phyloP scores from a whole-genome alignment of 1,139 yeast species.

The Yamadazyma jaroonii region DNA sequence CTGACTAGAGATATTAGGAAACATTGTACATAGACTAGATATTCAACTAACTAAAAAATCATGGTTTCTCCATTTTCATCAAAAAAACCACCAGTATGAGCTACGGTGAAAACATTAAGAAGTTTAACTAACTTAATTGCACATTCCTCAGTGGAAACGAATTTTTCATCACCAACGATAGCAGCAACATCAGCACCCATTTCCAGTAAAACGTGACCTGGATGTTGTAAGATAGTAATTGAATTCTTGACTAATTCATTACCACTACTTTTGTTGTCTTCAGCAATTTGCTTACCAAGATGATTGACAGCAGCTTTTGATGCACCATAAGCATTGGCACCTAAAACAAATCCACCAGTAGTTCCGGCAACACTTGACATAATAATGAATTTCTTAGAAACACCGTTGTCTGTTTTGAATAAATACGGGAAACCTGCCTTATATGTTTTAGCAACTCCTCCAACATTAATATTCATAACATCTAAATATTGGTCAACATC shows the following conservation, averaged over 20 bases:
- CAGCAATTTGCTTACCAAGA: slow-evolving; percentile 10
- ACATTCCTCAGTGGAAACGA: slow-evolving; percentile 3
- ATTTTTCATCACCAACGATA: slow-evolving; percentile 4
- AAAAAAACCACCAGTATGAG: slow-evolving; percentile 1
- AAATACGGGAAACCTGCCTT: slow-evolving; percentile 12
- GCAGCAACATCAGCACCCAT: slow-evolving; percentile 5
- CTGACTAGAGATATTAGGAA: no score
- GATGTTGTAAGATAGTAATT: slow-evolving; percentile 9
- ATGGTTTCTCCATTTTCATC: slow-evolving; percentile 1
- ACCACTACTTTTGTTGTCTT: slow-evolving; percentile 7
- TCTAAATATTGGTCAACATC: slow-evolving; percentile 9
- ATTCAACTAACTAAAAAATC: background rate
- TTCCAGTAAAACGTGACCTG: slow-evolving; percentile 13
- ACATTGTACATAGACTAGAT: no score
- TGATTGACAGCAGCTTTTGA: slow-evolving; percentile 14
- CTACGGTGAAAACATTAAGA: background rate
- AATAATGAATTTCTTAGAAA: slow-evolving; percentile 9
- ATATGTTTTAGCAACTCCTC: slow-evolving; percentile 12
- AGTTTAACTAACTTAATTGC: background rate
- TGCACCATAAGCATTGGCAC: slow-evolving; percentile 12
- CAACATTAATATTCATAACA: slow-evolving; percentile 9
- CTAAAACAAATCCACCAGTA: slow-evolving; percentile 2
- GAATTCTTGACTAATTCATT: slow-evolving; percentile 7
- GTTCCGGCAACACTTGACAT: slow-evolving; percentile 8
- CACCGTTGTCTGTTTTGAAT: slow-evolving; percentile 7